A percentile compares a stretch with the other conserved stretches of the same genome.
These are phyloP conservation scores for Pichia sp. DNA, from an alignment of 1,139 yeast genomes.

Conservation along the genomic window DNA sequence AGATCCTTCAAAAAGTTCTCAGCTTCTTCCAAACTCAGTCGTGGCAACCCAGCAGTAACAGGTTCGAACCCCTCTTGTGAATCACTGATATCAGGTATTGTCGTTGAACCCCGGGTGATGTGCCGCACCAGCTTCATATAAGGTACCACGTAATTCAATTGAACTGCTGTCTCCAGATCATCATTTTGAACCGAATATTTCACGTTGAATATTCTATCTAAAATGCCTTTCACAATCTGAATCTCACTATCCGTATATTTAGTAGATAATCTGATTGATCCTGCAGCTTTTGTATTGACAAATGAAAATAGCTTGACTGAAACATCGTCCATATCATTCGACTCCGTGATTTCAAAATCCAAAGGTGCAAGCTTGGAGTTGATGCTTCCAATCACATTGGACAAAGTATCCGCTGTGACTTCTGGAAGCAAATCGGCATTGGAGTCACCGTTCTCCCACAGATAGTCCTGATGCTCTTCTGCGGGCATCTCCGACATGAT, in stretches of 20 bases:
- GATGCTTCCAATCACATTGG: constrained; percentile 12
- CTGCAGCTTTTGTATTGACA: constrained; percentile 36
- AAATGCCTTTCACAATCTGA: constrained; percentile 38
- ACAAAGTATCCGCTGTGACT: not conserved
- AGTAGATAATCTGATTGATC: constrained; percentile 35
- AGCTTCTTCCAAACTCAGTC: constrained; percentile 20
- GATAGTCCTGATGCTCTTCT: not conserved
- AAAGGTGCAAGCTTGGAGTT: constrained; percentile 29
- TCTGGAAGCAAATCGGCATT: constrained; percentile 4
- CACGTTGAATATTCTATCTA: constrained; percentile 33
- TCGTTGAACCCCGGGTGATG: constrained; percentile 6
- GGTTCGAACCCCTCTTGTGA: constrained; percentile 2
- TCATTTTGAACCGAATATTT: constrained; percentile 4
- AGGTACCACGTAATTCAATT: constrained; percentile 7
- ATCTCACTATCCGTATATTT: constrained; percentile 39
- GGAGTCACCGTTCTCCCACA: not conserved
- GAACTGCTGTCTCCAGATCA: not conserved
- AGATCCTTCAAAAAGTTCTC: constrained; percentile 31
- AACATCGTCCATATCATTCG: constrained; percentile 30
- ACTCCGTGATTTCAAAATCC: constrained; percentile 38
- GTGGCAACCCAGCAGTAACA: constrained; percentile 5
- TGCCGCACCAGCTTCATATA: constrained; percentile 10
- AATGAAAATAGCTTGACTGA: constrained; percentile 29
- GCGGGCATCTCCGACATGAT: not conserved
- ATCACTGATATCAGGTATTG: not conserved